Evolutionary conservation across 257 asterid genomes (phyloP).

Genomic region (Forsythia viridissima): DNA sequence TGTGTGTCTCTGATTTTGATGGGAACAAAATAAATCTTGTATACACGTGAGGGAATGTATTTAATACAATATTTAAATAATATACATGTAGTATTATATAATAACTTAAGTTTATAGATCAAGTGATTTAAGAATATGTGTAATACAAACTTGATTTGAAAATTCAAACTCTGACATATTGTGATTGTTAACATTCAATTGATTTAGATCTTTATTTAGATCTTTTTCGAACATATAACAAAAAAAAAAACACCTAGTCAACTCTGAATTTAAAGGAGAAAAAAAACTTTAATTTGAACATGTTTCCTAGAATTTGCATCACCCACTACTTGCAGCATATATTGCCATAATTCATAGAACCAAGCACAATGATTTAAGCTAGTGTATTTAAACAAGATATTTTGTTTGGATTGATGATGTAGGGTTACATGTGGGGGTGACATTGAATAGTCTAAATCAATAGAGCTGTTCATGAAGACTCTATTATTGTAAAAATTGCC

Average conservation of each 20-base stretch:
- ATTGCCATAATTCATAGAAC: neutral
- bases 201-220: too few species aligned
- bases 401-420: slow-evolving; percentile 21
- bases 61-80: too few species aligned
- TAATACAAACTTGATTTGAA: neutral
- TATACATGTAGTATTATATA: neutral
- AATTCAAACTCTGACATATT: neutral
- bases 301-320: neutral
- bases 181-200: neutral
- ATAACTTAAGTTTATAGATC: too few species aligned
- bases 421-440: slow-evolving; percentile 23
- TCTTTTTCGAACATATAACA: too few species aligned
- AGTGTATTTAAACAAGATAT: neutral
- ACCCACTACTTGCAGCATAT: neutral
- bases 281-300: neutral
- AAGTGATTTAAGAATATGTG: too few species aligned
- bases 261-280: too few species aligned
- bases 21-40: too few species aligned
- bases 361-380: neutral
- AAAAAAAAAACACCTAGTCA: too few species aligned
- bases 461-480: slow-evolving; percentile 38
- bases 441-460: slow-evolving; percentile 46
- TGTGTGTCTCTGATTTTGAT: too few species aligned
- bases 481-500: slow-evolving; percentile 35
- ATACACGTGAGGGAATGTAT: too few species aligned